phyloP scores from a whole-genome alignment of 495 filamentous ascomycete genomes.

The Daldinia concentrica region DNA sequence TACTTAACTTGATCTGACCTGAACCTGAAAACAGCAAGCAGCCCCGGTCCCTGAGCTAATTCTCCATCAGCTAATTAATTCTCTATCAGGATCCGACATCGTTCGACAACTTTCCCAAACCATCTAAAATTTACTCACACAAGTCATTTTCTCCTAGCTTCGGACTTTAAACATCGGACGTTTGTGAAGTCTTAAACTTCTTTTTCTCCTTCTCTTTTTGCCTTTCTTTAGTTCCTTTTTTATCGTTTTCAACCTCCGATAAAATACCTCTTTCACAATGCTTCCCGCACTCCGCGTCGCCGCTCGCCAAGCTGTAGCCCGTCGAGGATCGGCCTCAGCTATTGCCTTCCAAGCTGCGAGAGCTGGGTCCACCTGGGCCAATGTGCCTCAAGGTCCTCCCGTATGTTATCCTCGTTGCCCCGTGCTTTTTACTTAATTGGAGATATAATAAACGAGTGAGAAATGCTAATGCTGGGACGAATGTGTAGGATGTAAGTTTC shows the following conservation, averaged over 20 bases:
- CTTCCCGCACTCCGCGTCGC: conserved; percentile 45
- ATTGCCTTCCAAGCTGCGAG: conserved; percentile 64
- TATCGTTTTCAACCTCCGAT: neutral
- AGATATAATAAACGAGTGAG: conserved; percentile 31
- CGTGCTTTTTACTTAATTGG: conserved; percentile 12
- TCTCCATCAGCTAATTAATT: conserved; percentile 1
- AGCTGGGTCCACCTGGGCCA: conserved; percentile 84
- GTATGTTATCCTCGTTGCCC: conserved; percentile 64
- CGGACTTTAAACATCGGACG: neutral
- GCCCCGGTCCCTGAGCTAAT: conserved; percentile 18
- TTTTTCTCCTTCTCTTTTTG: conserved; percentile 24
- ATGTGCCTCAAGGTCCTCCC: conserved; percentile 91
- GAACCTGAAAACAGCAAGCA: neutral
- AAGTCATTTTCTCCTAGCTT: conserved; percentile 28
- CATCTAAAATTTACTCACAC: conserved; percentile 35
- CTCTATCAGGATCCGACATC: conserved; percentile 30
- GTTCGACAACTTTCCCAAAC: conserved; percentile 23
- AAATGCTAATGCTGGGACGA: conserved; percentile 9
- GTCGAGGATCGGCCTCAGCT: conserved; percentile 43
- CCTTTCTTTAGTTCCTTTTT: conserved; percentile 18
- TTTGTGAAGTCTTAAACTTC: conserved; percentile 1
- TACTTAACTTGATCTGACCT: neutral
- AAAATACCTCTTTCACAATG: conserved; percentile 36
- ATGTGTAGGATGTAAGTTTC: conserved; percentile 67
- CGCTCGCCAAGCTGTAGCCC: conserved; percentile 45